Conservation (phyloP, 73 alveolate genomes). For the Paramecium sexaurelia region DNA sequence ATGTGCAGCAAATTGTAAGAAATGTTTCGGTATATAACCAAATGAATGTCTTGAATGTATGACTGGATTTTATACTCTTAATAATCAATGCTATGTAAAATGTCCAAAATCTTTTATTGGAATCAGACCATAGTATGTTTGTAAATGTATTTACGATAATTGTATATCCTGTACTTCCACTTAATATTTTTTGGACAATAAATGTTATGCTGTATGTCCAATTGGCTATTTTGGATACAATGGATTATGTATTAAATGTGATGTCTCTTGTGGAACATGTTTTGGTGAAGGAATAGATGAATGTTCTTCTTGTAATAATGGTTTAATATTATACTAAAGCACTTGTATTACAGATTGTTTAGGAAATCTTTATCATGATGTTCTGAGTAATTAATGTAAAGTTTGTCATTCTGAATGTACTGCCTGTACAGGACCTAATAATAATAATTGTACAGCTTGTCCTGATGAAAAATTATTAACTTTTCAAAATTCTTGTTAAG, state of each 20-base stretch:
- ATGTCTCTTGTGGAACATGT: slow-evolving; percentile 18
- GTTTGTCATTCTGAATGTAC: neutral
- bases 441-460: slow-evolving; percentile 10
- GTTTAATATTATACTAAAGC: neutral
- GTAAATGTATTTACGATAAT: neutral
- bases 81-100: neutral
- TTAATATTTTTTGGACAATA: neutral
- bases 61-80: neutral
- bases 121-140: neutral
- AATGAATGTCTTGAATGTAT: neutral
- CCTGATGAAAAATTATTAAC: neutral
- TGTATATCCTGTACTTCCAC: neutral
- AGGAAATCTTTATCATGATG: neutral
- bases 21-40: neutral
- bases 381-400: neutral
- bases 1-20: slow-evolving; percentile 34
- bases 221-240: neutral
- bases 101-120: slow-evolving; percentile 10
- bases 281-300: neutral
- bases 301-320: neutral
- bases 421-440: slow-evolving; percentile 34
- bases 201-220: slow-evolving; percentile 7
- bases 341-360: neutral
- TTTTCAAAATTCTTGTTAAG: neutral
- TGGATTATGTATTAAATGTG: neutral